Conservation (phyloP, 768 basidiomycete species). For the Naganishia friedmannii region DNA sequence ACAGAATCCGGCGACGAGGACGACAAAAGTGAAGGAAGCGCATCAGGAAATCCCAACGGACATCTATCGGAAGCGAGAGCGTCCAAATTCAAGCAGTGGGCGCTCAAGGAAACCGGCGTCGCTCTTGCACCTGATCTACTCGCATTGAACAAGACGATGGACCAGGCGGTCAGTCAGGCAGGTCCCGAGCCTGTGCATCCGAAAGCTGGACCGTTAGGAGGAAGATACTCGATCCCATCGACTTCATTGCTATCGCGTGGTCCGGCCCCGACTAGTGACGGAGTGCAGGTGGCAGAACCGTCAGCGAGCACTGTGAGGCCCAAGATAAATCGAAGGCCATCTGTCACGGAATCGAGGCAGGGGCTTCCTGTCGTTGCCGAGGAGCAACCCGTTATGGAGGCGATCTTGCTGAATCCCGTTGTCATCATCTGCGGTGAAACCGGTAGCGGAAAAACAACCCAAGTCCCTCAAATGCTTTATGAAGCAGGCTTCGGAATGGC, state of each 20-base stretch:
- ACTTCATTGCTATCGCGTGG: constrained; percentile 57
- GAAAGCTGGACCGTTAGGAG: constrained; percentile 78
- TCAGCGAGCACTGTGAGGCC: constrained; percentile 51
- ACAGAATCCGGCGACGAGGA: constrained; percentile 31
- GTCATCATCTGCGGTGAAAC: constrained; percentile 91
- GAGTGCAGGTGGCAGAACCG: neutral
- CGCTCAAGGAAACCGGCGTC: constrained; percentile 65
- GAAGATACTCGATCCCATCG: constrained; percentile 64
- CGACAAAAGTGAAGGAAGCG: constrained; percentile 38
- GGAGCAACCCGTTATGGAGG: constrained; percentile 91
- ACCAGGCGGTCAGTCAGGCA: neutral
- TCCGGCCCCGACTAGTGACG: constrained; percentile 37
- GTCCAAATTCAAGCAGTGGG: constrained; percentile 83
- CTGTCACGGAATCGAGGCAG: constrained; percentile 72
- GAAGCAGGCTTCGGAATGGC: constrained; percentile 89
- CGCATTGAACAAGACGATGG: constrained; percentile 26
- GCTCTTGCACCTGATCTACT: constrained; percentile 41
- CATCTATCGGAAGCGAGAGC: constrained; percentile 30
- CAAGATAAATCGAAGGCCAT: constrained; percentile 62
- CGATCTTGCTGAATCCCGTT: constrained; percentile 78
- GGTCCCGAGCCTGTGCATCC: constrained; percentile 33
- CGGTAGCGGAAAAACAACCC: constrained; percentile 96
- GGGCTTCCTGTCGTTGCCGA: constrained; percentile 85
- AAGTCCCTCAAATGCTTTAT: constrained; percentile 96
- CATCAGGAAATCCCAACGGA: constrained; percentile 33